Percentiles rank a stretch among this genome's conserved stretches.
phyloP scores from a whole-genome alignment of 2,329 filamentous ascomycete species.

The Aspergillus alliaceus region DNA sequence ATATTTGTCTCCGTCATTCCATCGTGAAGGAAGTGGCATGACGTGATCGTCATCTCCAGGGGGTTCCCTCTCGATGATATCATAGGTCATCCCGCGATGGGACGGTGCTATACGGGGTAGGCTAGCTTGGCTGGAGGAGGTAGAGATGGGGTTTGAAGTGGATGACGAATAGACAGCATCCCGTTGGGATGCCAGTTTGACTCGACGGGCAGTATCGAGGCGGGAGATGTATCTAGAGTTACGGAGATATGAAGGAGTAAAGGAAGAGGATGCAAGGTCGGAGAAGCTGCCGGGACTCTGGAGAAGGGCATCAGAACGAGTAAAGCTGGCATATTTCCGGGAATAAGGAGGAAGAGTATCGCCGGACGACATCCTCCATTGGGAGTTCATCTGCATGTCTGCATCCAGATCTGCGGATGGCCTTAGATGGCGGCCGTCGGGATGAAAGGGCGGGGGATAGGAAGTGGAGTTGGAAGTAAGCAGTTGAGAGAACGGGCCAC shows the following conservation, averaged over 20 bases:
- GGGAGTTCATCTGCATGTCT: slow-evolving; percentile 51
- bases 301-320: slow-evolving; percentile 29
- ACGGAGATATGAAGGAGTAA: slow-evolving; percentile 80
- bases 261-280: slow-evolving; percentile 43
- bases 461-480: slow-evolving; percentile 45
- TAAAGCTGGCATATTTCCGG: slow-evolving; percentile 45
- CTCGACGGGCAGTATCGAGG: slow-evolving; percentile 68
- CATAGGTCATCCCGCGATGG: slow-evolving; percentile 78
- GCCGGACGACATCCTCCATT: slow-evolving; percentile 45
- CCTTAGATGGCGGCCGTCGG: slow-evolving; percentile 34
- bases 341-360: slow-evolving; percentile 47
- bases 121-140: slow-evolving; percentile 59
- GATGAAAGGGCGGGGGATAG: slow-evolving; percentile 35
- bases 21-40: slow-evolving; percentile 73
- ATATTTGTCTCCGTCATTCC: slow-evolving; percentile 78
- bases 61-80: slow-evolving; percentile 76
- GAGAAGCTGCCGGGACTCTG: slow-evolving; percentile 24
- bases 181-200: slow-evolving; percentile 56
- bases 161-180: slow-evolving; percentile 51
- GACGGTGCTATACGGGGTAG: slow-evolving; percentile 60
- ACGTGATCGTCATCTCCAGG: slow-evolving; percentile 60
- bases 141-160: slow-evolving; percentile 44
- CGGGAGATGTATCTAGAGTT: slow-evolving; percentile 75
- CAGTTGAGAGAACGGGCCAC: slow-evolving; percentile 56
- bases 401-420: slow-evolving; percentile 47